Conservation (phyloP, 2,329 filamentous ascomycete genomes). For the Saccharata proteae region DNA sequence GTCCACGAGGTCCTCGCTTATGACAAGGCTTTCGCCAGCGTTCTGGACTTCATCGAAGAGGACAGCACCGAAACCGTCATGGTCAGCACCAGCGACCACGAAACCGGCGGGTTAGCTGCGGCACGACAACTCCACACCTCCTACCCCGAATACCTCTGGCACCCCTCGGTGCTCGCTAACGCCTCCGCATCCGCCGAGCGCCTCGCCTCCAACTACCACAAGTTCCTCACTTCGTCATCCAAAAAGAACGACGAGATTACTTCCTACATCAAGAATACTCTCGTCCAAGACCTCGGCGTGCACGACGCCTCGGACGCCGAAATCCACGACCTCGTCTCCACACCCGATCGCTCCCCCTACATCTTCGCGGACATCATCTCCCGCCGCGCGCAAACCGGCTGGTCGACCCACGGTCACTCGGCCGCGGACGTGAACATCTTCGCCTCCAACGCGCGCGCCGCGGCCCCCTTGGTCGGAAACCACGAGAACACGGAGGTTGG, state of each 20-base stretch:
- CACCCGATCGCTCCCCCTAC: constrained; percentile 45
- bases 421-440: constrained; percentile 97
- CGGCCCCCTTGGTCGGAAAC: constrained; percentile 62
- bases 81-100: constrained; percentile 87
- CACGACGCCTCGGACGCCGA: constrained; percentile 60
- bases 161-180: constrained; percentile 69
- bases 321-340: constrained; percentile 50
- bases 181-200: constrained; percentile 64
- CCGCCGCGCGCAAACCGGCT: constrained; percentile 76
- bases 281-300: constrained; percentile 64
- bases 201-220: constrained; percentile 49
- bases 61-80: constrained; percentile 65
- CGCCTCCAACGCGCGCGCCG: constrained; percentile 54
- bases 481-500: constrained; percentile 93
- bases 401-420: constrained; percentile 68
- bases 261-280: constrained; percentile 56
- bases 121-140: constrained; percentile 53
- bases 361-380: constrained; percentile 77
- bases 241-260: constrained; percentile 20
- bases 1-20: constrained; percentile 87
- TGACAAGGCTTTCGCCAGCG: constrained; percentile 71
- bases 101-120: constrained; percentile 78
- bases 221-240: constrained; percentile 38
- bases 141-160: constrained; percentile 67
- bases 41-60: constrained; percentile 71